Percentiles rank a stretch among this genome's conserved stretches.
Conservation (phyloP, 148 eudicot species). For the Vaccinium corymbosum region DNA sequence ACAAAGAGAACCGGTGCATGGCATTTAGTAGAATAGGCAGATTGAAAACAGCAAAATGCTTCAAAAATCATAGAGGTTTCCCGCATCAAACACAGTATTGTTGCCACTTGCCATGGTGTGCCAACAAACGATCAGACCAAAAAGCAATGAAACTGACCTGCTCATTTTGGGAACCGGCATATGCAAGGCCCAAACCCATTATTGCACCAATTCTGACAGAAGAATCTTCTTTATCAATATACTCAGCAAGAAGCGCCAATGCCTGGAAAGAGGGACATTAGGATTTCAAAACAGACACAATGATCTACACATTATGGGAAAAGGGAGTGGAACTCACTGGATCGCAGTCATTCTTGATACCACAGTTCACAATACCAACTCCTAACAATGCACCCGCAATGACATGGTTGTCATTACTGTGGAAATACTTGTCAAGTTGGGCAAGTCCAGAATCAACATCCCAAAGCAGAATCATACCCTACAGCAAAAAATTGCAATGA, state of each 20-base stretch:
- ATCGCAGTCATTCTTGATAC: conserved; percentile 78
- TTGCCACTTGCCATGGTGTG: not conserved
- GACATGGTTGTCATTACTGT: conserved; percentile 76
- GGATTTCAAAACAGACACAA: not conserved
- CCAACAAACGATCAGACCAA: not conserved
- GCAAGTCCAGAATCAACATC: conserved; percentile 98
- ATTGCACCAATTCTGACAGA: conserved; percentile 88
- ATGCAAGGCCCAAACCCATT: conserved; percentile 93
- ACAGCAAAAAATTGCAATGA: conserved; percentile 12
- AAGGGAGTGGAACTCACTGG: conserved; percentile 54
- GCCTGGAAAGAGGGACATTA: conserved; percentile 43
- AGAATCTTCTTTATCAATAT: conserved; percentile 69
- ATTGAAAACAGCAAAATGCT: not conserved
- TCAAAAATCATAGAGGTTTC: not conserved
- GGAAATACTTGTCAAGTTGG: conserved; percentile 94
- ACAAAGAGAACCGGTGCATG: not conserved
- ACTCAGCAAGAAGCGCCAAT: conserved; percentile 82
- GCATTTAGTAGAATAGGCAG: not conserved
- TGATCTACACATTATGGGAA: not conserved
- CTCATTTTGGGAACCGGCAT: conserved; percentile 87
- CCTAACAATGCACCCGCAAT: conserved; percentile 89
- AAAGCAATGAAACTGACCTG: conserved; percentile 40
- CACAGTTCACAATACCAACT: conserved; percentile 89
- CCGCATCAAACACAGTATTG: not conserved
- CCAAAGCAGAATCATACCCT: conserved; percentile 98